phyloP scores from a whole-genome alignment of 805 yeast species.

The Saccharomycopsis malanga region DNA sequence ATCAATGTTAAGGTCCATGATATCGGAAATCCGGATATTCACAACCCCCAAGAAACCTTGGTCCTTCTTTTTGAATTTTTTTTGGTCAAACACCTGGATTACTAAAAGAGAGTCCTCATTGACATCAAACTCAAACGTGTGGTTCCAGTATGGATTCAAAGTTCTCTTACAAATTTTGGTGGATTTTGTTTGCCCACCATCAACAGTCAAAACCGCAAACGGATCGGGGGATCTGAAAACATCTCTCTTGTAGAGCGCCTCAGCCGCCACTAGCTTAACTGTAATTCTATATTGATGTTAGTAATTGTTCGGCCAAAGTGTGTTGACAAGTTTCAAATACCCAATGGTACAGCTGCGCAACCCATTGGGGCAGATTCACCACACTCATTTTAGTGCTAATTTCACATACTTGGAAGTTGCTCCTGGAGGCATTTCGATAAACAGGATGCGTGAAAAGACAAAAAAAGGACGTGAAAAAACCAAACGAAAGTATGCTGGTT shows the following conservation, averaged over 20 bases:
- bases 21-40: conserved; percentile 83
- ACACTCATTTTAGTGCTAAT: no score
- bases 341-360: no score
- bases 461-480: no score
- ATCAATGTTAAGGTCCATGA: conserved; percentile 53
- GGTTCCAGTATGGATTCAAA: conserved; percentile 97
- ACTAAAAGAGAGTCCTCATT: conserved; percentile 79
- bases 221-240: conserved; percentile 96
- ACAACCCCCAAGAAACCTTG: conserved; percentile 98
- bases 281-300: conserved; percentile 10
- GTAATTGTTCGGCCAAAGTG: not conserved
- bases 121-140: conserved; percentile 71
- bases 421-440: conserved; percentile 2
- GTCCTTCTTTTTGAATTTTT: conserved; percentile 95
- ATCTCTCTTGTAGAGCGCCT: conserved; percentile 90
- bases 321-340: no score
- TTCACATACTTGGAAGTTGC: conserved; percentile 2
- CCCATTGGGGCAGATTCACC: no score
- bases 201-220: conserved; percentile 95
- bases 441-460: no score
- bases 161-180: conserved; percentile 93
- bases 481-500: no score
- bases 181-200: conserved; percentile 92
- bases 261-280: conserved; percentile 88
- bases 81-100: conserved; percentile 93